Evolutionary conservation across 805 yeast genomes (phyloP), one percentile per base, ranked within the genome.

Genomic region (Metschnikowia aberdeeniae): DNA sequence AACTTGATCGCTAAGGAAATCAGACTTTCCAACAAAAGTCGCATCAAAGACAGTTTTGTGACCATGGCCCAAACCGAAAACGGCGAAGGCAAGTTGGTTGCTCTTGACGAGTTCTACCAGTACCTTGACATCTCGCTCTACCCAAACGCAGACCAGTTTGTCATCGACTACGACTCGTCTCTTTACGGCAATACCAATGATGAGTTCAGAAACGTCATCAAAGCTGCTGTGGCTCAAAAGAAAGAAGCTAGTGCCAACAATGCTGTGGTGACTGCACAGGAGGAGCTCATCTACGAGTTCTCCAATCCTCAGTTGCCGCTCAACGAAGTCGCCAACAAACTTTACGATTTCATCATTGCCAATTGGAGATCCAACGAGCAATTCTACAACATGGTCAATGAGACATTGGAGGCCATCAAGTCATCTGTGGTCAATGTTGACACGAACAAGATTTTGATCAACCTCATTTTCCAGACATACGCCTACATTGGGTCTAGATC

Each of bases 401-500:
- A 67, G 39, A 54, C 68, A 0, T 46, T 59, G 28, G 53, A 50
- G n/a, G 59, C 62, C 12, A 55, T 54, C 49, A 52, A 54, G 31
- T 53, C 57, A 2, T 51, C 58, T 7, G 52, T 51, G n/a, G 57
- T 49, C 10, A 46, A 54, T 35, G 56, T 51, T 5, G 43, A 50
- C 27, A 43, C 53, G 5, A 64, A 59, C 27, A 52, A 54, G 45
- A 64, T 84, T 44, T 61, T 83, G 31, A 69, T 86, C 13, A 78
- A 84, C 26, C 66, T 86, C 12, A 64, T 89, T 11, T 74, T 84
- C 56, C 92, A 87, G 57, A 73, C 84, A 0, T 74, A 88, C 42
- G 85, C 92, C 37, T 82, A 82, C 54, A 82, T 89, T 46, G 97
- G 98, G 11, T 84, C 89, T 38, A 77, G 97, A 60, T 90, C 97